Conservation (phyloP, 345 rosid species). For the Gossypium raimondii region DNA sequence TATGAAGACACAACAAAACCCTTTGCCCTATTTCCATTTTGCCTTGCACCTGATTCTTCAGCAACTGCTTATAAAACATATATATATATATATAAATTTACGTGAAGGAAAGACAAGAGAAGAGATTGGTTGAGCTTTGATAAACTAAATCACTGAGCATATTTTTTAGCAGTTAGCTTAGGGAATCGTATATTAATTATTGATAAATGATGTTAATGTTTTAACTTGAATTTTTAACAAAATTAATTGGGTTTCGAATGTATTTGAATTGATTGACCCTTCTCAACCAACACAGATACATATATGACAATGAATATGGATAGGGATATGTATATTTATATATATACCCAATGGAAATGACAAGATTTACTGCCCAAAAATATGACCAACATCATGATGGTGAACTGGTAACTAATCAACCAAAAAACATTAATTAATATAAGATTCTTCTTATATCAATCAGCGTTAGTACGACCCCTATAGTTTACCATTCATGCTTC, state of each 20-base stretch:
- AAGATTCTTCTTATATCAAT: too few relatives aligned
- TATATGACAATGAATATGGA: too few relatives aligned
- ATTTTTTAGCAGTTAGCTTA: not conserved
- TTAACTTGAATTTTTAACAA: not conserved
- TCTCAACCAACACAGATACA: not conserved
- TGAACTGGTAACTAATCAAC: too few relatives aligned
- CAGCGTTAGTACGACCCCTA: too few relatives aligned
- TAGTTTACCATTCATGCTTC: too few relatives aligned
- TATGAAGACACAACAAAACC: constrained; percentile 15
- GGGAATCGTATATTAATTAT: not conserved
- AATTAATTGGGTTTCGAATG: not conserved
- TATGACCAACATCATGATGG: too few relatives aligned
- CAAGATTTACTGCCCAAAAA: too few relatives aligned
- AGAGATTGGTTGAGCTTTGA: not conserved
- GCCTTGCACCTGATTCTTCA: not conserved
- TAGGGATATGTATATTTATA: too few relatives aligned
- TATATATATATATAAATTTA: too few relatives aligned
- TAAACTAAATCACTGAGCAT: not conserved
- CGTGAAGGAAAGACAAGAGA: not conserved
- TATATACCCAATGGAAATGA: too few relatives aligned
- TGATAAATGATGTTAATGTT: not conserved
- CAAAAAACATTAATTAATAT: too few relatives aligned
- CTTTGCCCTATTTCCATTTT: constrained; percentile 38
- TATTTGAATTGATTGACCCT: not conserved
- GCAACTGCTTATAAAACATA: not conserved